Evolutionary conservation across 1,284 basidiomycete genomes (phyloP), one percentile per base, ranked within the genome.

Genomic region (Ganoderma boninense): DNA sequence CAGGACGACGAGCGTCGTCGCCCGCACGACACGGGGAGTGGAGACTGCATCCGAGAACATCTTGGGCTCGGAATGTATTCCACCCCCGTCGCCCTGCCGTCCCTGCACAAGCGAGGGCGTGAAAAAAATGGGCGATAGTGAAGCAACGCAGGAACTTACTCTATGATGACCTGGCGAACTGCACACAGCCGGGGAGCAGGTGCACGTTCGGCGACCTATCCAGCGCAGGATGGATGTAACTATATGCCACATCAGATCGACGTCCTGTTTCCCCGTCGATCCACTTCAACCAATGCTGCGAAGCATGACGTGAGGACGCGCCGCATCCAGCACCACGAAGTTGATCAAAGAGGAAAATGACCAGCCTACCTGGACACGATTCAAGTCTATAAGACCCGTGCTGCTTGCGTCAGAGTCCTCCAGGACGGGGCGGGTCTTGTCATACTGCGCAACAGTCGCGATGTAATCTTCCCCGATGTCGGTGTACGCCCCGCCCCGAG

Each of bases 161-260:
- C 75, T 62, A 82, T 74, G 32, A 77, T 69, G 5, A 81, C 67
- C 78, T 78, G 8, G 79, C 79, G 10, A 69, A 70, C 49, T n/a
- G n/a, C 4, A 16, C 23, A 23, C 75, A 71, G 1, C 79, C 77
- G 0, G 77, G 75, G 1, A 75, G 40, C 26, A 80, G 64, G 49
- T 75, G 71, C 4, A 81, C 73, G 63, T 78, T 77, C 4, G 69
- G 72, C n/a, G 73, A 71, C 44, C 73, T 63, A 23, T 65, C 57
- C 7, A 63, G 54, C 7, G 87, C 84, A 38, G 85, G 86, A 74
- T 91, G 91, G 18, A 92, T 79, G 71, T 87, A 90, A 70, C 84
- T 69, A 71, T 90, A 88, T 1, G 91, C 84, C 2, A 86, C 76
- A 73, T 92, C 90, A 0, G 86, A 90, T 13, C 90, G 87, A 63